Base-by-base conservation (phyloP, 768 basidiomycete genomes). In the Gloeophyllum trabeum region DNA sequence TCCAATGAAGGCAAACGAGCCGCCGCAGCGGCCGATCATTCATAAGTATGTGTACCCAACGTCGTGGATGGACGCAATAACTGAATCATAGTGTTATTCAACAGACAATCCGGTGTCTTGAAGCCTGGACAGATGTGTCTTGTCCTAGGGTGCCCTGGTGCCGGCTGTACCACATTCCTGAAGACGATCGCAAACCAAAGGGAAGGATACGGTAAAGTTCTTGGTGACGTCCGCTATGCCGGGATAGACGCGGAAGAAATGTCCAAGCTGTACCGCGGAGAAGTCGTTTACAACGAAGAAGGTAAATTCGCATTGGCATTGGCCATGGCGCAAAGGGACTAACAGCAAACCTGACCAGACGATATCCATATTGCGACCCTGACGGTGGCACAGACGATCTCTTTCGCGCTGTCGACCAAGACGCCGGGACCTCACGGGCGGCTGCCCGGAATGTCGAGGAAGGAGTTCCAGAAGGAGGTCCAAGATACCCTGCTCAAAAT, bases 91-190 rank as follows among this genome's bases (percentile, higher is more conserved):
- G 30, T 24, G 32, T 24, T 25, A n/a, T n/a, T n/a, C n/a, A n/a
- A 44, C 42, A 78, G 79, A 47, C 72, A 73, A 18, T 78, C 76
- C 5, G 88, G 86, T 30, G 64, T 79, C 14, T 60, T 88, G 30
- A 79, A 82, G 47, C 75, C 84, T 0, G 79, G 87, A 14, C 81
- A 92, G 66, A 91, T 92, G 88, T 81, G 86, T 53, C 71, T 90
- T 4, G 86, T 85, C 18, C 66, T 86, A 10, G 89, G 89, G 16
- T 79, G 85, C 42, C 89, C 89, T 3, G 84, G 82, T 1, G 72
- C 85, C 4, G 90, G 90, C 24, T 93, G 91, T 55, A 76, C 81
- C 1, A 85, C 91, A 0, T 90, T 94, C 63, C 68, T 94, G 18
- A 90, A 88, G 60, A 61, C 78, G 0, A 80, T 94, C 45, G 74